A percentile compares a stretch with the other conserved stretches of the same genome.
Evolutionary conservation across 257 asterid species (phyloP).

Genomic region (Scutellaria barbata): DNA sequence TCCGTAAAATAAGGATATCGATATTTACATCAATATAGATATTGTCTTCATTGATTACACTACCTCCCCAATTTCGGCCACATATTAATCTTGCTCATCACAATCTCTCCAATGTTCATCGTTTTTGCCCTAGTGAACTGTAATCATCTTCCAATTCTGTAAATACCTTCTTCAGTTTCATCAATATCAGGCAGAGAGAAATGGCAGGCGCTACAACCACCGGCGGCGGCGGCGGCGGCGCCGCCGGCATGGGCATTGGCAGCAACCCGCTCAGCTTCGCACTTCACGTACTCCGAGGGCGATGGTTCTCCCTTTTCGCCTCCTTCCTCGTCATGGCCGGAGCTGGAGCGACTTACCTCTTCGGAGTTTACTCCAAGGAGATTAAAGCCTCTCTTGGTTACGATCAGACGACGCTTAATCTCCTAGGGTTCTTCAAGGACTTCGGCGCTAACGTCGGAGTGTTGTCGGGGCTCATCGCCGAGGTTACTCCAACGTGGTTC

Average conservation of each 20-base stretch:
- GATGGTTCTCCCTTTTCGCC: conserved; percentile 91
- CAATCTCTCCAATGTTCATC: neutral
- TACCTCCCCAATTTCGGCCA: neutral
- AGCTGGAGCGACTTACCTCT: conserved; percentile 90
- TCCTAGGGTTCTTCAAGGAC: conserved; percentile 79
- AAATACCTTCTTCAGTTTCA: neutral
- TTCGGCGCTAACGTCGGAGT: conserved; percentile 89
- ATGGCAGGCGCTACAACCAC: conserved; percentile 31
- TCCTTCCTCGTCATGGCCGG: conserved; percentile 85
- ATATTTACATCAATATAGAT: no score
- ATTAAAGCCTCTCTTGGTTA: conserved; percentile 69
- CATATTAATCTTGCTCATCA: neutral
- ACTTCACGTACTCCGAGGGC: conserved; percentile 57
- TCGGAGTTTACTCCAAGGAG: conserved; percentile 81
- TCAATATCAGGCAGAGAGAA: neutral
- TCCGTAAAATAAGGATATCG: no score
- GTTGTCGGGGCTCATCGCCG: conserved; percentile 77
- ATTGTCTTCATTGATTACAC: neutral
- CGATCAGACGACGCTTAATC: conserved; percentile 84
- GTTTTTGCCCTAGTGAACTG: neutral
- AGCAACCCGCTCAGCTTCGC: conserved; percentile 40
- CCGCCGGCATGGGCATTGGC: neutral
- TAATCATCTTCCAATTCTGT: neutral
- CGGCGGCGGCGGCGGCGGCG: neutral
- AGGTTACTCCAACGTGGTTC: conserved; percentile 81